phyloP scores from a whole-genome alignment of 169 alveolate genomes.

The Cryptosporidium ubiquitum region DNA sequence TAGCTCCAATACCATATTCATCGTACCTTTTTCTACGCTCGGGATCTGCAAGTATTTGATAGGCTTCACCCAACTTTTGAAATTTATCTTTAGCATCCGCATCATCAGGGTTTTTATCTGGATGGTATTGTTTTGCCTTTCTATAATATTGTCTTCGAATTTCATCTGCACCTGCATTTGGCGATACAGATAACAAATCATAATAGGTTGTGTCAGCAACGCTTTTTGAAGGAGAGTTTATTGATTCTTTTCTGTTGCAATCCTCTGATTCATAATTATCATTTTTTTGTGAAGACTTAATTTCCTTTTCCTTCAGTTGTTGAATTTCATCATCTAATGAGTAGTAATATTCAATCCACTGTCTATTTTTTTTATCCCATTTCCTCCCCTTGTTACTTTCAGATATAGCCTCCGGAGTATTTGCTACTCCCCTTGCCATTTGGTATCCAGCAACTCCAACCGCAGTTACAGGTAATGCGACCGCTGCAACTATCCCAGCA shows the following conservation, averaged over 20 bases:
- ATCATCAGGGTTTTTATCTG: slow-evolving; percentile 93
- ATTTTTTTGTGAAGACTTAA: slow-evolving; percentile 8
- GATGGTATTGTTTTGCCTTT: slow-evolving; percentile 91
- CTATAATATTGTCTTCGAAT: slow-evolving; percentile 86
- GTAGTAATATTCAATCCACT: slow-evolving; percentile 85
- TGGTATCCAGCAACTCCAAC: slow-evolving; percentile 91
- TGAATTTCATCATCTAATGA: slow-evolving; percentile 83
- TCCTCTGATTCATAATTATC: neutral
- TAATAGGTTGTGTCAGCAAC: slow-evolving; percentile 87
- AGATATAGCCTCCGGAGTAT: slow-evolving; percentile 89
- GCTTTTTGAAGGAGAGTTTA: neutral
- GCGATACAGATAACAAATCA: slow-evolving; percentile 84
- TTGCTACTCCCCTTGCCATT: slow-evolving; percentile 86
- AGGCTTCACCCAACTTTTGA: slow-evolving; percentile 81
- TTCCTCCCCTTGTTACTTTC: slow-evolving; percentile 86
- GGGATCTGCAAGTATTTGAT: slow-evolving; percentile 94
- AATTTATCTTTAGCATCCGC: slow-evolving; percentile 87
- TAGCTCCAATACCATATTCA: slow-evolving; percentile 90
- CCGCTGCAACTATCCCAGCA: slow-evolving; percentile 89
- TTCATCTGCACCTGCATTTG: slow-evolving; percentile 82
- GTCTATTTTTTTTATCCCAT: slow-evolving; percentile 88
- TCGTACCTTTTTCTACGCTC: slow-evolving; percentile 92
- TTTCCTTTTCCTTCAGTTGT: slow-evolving; percentile 63
- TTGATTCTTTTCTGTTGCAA: neutral
- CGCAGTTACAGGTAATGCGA: slow-evolving; percentile 87